Conservation (phyloP, 768 basidiomycete genomes). For the Hygrophoropsis aurantiaca region DNA sequence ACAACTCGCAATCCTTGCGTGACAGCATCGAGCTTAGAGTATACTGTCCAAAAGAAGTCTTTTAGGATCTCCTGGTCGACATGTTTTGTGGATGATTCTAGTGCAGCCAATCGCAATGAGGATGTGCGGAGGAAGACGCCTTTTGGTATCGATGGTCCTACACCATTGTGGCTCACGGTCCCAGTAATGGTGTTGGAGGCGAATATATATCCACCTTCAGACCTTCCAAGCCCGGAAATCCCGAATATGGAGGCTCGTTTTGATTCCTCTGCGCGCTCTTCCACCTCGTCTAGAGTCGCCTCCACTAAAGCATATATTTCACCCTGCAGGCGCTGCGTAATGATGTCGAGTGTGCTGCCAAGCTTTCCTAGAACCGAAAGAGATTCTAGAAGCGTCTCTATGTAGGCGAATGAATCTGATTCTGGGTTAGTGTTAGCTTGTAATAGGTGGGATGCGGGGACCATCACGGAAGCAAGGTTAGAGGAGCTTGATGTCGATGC, state of each 20-base stretch:
- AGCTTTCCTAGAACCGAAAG: conserved; percentile 88
- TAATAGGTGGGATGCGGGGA: conserved; percentile 20
- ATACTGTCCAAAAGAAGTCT: conserved; percentile 97
- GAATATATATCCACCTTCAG: conserved; percentile 58
- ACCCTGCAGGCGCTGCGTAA: conserved; percentile 77
- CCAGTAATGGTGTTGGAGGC: conserved; percentile 20
- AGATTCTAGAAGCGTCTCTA: conserved; percentile 92
- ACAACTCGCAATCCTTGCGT: conserved; percentile 87
- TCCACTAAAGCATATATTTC: conserved; percentile 89
- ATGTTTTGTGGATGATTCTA: conserved; percentile 72
- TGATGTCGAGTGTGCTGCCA: conserved; percentile 76
- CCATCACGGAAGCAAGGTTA: conserved; percentile 19
- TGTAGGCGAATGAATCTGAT: conserved; percentile 88
- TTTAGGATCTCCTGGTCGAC: conserved; percentile 81
- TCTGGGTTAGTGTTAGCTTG: conserved; percentile 66
- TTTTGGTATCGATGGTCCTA: conserved; percentile 25
- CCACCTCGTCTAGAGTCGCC: conserved; percentile 84
- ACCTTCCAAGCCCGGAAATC: conserved; percentile 36
- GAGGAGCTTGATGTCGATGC: conserved; percentile 19
- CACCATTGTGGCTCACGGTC: conserved; percentile 15
- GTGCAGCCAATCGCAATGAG: conserved; percentile 62
- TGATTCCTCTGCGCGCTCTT: conserved; percentile 84
- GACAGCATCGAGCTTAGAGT: conserved; percentile 93
- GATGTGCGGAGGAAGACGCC: conserved; percentile 44
- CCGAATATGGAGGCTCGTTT: conserved; percentile 46